Evolutionary conservation across 306 rosid genomes (phyloP).

Genomic region (Gillenia trifoliata): DNA sequence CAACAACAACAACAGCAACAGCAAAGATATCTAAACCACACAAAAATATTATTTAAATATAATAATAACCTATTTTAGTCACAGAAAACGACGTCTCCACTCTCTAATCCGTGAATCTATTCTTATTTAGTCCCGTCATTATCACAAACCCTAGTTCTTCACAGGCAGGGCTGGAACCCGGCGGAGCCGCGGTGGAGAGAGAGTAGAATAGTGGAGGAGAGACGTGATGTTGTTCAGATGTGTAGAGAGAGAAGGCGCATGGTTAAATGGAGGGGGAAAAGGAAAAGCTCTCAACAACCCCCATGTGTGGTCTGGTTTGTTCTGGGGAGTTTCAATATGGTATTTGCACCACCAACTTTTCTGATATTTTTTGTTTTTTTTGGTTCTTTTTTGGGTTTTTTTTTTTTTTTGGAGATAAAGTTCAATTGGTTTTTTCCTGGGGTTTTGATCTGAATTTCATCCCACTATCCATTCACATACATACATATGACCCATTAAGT

Average conservation of each 20-base stretch:
- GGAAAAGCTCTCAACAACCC: slow-evolving; percentile 4
- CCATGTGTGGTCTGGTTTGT: slow-evolving; percentile 49
- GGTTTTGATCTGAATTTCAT: neutral
- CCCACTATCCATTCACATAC: neutral
- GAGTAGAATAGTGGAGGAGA: neutral
- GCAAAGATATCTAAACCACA: slow-evolving; percentile 16
- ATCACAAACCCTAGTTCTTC: neutral
- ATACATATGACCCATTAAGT: neutral
- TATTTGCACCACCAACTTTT: neutral
- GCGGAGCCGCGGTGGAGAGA: neutral
- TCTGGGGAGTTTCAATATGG: slow-evolving; percentile 37
- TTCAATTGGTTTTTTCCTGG: slow-evolving; percentile 27
- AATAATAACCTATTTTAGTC: neutral
- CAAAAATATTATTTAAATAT: neutral
- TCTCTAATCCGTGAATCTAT: neutral
- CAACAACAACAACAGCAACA: slow-evolving; percentile 26
- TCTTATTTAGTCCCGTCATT: neutral
- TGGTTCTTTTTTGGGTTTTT: neutral
- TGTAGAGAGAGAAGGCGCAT: neutral
- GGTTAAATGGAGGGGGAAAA: neutral
- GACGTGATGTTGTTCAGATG: neutral
- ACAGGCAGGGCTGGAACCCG: neutral
- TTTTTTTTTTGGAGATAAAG: slow-evolving; percentile 39
- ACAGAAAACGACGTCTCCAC: slow-evolving; percentile 1
- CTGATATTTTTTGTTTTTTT: neutral